phyloP scores from a whole-genome alignment of 768 basidiomycete species.

The Phlebiopsis flavidoalba region DNA sequence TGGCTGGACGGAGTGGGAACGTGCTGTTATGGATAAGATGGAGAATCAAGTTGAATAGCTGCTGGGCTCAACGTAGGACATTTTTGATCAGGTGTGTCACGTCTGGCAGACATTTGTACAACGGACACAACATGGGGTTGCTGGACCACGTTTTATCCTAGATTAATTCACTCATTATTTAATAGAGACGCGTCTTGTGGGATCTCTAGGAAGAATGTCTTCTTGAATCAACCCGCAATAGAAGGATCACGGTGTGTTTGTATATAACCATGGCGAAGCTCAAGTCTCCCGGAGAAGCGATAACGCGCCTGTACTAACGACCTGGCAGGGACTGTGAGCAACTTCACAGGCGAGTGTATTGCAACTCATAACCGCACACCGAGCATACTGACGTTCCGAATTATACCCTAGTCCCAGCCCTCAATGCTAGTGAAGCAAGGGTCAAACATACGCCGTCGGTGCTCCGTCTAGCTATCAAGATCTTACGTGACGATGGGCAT shows the following conservation, averaged over 20 bases:
- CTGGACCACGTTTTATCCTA: too few relatives aligned
- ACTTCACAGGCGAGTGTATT: background rate
- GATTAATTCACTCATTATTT: too few relatives aligned
- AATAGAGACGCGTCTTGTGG: too few relatives aligned
- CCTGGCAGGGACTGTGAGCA: background rate
- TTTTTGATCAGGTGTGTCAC: background rate
- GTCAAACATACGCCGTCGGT: background rate
- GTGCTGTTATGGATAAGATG: slow-evolving; percentile 63
- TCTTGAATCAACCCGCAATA: too few relatives aligned
- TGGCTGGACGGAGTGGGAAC: slow-evolving; percentile 82
- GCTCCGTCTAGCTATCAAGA: background rate
- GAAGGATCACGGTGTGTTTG: too few relatives aligned
- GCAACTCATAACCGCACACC: background rate
- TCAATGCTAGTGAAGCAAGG: background rate
- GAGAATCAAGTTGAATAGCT: slow-evolving; percentile 51
- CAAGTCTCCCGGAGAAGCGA: too few relatives aligned
- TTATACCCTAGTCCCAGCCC: background rate
- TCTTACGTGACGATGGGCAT: background rate
- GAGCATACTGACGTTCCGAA: background rate
- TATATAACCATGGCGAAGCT: too few relatives aligned
- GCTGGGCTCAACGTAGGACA: background rate
- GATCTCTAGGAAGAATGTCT: too few relatives aligned
- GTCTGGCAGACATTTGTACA: too few relatives aligned
- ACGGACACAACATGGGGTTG: too few relatives aligned
- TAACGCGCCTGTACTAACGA: background rate